Base-by-base conservation (phyloP, 1,139 yeast species). In the Suhomyces anneliseae region DNA sequence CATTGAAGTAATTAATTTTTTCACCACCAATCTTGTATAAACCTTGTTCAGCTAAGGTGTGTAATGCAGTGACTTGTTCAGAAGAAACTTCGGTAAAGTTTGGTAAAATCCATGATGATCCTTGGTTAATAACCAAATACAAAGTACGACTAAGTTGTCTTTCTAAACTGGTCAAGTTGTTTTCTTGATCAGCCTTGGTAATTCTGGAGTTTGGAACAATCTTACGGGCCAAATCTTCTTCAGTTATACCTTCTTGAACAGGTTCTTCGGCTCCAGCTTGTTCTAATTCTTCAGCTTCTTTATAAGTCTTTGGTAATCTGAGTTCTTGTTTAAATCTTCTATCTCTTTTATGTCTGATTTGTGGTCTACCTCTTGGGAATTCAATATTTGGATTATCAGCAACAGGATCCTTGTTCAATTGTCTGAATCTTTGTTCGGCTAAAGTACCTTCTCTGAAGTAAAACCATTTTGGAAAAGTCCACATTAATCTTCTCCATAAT, bases 401-500 rank as follows among this genome's bases (percentile, higher is more conserved):
- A 3, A 84, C 80, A 8, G 97, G 96, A 46, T 85, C 85, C 51
- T 76, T 78, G 63, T 92, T 96, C 41, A 87, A 84, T 57, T 84
- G 82, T 46, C 83, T 72, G 68, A 83, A 93, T 59, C 82, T 82
- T 64, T 90, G 88, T 64, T 90, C 97, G 8, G 96, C 82, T 54
- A 93, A 74, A 1, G 98, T 87, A 53, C 98, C 98, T 58, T 81
- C 86, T 64, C 87, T 88, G 72, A 86, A 93, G 72, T 90, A 95
- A 65, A 83, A 92, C 81, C 92, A 90, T 57, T 86, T 84, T 6
- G 99, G 98, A 67, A 93, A 93, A 0, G 98, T 90, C 96, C 97
- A 90, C 96, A 92, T 90, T 56, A 93, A 76, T 62, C 98, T 79
- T 60, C 84, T 85, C 76, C 92, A 92, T 51, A 93, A 76, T 63